Conservation (phyloP, 306 rosid species). For the Cyamopsis tetragonoloba region DNA sequence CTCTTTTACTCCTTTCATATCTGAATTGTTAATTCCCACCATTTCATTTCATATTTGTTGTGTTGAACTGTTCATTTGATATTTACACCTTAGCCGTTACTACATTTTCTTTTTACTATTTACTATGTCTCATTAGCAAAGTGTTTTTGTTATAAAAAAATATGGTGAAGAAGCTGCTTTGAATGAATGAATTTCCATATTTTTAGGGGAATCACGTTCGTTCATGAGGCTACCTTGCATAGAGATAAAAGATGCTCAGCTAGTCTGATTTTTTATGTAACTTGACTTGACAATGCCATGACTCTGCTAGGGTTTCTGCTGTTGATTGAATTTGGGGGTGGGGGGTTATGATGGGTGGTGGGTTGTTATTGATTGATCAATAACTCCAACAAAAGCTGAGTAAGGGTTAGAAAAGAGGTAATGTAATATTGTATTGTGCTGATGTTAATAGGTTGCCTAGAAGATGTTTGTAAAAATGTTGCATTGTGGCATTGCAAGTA, state of each 20-base stretch:
- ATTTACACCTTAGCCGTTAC: not conserved
- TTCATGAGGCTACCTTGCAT: not conserved
- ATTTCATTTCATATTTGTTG: not conserved
- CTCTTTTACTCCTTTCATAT: not conserved
- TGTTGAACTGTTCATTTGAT: too few relatives aligned
- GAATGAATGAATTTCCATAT: too few relatives aligned
- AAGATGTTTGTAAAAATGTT: slow-evolving; percentile 2
- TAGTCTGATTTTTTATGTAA: not conserved
- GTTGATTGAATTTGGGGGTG: too few relatives aligned
- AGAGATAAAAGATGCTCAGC: not conserved
- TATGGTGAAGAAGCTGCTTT: not conserved
- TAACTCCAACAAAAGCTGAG: not conserved
- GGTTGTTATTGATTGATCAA: not conserved
- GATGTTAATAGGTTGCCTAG: not conserved
- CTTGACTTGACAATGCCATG: not conserved
- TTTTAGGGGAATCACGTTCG: too few relatives aligned
- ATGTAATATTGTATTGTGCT: too few relatives aligned
- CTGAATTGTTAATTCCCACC: not conserved
- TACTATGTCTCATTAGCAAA: not conserved
- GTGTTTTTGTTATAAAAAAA: not conserved
- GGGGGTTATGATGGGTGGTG: too few relatives aligned
- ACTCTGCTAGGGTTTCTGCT: not conserved
- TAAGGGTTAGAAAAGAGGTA: not conserved
- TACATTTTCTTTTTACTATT: not conserved
- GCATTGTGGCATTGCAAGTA: not conserved